Evolutionary conservation across 192 early-diverging fungal genomes (phyloP).

Genomic region (Ramicandelaber brevisporus): DNA sequence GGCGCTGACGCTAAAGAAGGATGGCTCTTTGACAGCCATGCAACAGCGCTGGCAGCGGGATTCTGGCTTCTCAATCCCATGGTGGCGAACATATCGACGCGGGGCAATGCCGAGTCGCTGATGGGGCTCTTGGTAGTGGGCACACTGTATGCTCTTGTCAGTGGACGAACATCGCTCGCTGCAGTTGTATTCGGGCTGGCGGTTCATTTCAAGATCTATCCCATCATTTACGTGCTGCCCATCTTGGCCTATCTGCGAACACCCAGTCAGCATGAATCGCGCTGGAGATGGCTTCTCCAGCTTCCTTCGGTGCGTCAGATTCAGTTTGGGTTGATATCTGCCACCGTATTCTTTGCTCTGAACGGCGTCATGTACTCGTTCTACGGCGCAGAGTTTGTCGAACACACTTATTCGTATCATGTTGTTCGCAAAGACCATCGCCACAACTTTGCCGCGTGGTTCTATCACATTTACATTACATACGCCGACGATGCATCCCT

Average conservation of each 20-base stretch:
- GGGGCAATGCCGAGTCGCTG: conserved; percentile 80
- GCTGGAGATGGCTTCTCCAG: no score
- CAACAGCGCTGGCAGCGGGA: conserved; percentile 24
- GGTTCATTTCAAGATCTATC: conserved; percentile 96
- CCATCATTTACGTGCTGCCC: conserved; percentile 77
- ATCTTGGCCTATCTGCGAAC: conserved; percentile 35
- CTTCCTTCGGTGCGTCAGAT: no score
- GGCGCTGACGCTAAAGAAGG: no score
- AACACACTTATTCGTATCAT: conserved; percentile 87
- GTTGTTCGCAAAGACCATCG: conserved; percentile 87
- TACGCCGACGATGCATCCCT: no score
- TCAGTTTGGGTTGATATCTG: conserved; percentile 33
- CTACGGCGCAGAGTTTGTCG: conserved; percentile 65
- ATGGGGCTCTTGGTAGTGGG: conserved; percentile 54
- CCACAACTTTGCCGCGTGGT: conserved; percentile 96
- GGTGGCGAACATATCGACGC: conserved; percentile 85
- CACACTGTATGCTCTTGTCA: conserved; percentile 42
- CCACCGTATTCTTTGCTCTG: conserved; percentile 26
- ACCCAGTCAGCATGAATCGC: no score
- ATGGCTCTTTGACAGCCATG: conserved; percentile 16
- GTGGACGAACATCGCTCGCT: conserved; percentile 13
- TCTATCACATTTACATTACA: conserved; percentile 77
- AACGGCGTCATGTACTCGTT: conserved; percentile 39
- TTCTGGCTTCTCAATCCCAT: conserved; percentile 89
- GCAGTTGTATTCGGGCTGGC: conserved; percentile 62